Base-by-base conservation (phyloP, 768 basidiomycete species). In the Leucosporidium yakuticum region DNA sequence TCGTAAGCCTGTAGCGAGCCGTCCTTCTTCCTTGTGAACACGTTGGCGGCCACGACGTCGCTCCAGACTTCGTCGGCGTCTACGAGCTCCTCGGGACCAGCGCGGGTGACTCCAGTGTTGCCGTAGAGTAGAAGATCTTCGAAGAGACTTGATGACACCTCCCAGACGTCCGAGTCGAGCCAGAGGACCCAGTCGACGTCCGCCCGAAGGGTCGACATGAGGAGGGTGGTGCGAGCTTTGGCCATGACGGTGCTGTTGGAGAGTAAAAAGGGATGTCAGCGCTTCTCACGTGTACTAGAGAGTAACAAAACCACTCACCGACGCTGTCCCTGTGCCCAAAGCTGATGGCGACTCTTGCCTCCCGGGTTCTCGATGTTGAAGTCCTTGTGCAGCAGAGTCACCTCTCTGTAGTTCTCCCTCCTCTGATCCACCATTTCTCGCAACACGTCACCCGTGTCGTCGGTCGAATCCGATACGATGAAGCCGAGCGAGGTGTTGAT, bases 111-210 rank as follows among this genome's bases (percentile, higher is more conserved):
- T 31, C 70, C 70, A 23, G 62, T 69, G 36, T 54, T 58, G 48
- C 67, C 70, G 34, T 60, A 65, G 15, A 56, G 17, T 1, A 71
- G 50, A 9, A 71, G 55, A 50, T 71, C 70, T 21, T 70, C 39
- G 48, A 71, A 64, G n/a, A 71, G 62, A 5, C 57, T 57, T 23
- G 66, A 63, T 32, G 67, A 56, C 20, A 64, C 29, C n/a, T 64
- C 59, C n/a, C 9, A 8, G 3, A 71, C 58, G 58, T 71, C 70
- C 21, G 55, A 47, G 56, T 71, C 70, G 32, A 71, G 48, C 70
- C 70, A 71, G 27, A 71, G 63, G 1, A 71, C 70, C 70, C 70
- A 71, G 36, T 71, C 70, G 39, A 64, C 51, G 4, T 60, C 32
- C 9, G 66, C 65, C 39, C 67, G 59, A 23, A 71, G 63, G 5